Conservation (phyloP, 139 green algal species). For the Auxenochlorella pyrenoidosa region DNA sequence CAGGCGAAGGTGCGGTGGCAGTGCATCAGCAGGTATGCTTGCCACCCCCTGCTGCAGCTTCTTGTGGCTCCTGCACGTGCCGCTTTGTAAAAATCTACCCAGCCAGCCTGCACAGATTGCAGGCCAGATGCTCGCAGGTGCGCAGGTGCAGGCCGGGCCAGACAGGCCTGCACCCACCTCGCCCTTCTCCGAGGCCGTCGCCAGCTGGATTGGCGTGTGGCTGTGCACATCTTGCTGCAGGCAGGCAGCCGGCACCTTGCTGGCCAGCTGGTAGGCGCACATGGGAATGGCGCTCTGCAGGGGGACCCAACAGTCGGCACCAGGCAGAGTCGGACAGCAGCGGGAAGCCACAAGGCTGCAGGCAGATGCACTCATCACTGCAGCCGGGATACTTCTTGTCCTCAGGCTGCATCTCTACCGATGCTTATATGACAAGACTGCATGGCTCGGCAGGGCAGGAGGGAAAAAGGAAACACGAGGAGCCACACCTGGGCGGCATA, state of each 20-base stretch:
- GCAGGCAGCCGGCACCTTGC: slow-evolving; percentile 52
- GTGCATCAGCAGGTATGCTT: background rate
- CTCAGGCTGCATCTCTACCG: too few relatives aligned
- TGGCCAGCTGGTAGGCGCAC: slow-evolving; percentile 70
- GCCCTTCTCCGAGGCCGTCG: slow-evolving; percentile 55
- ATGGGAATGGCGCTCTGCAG: slow-evolving; percentile 70
- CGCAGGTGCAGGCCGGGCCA: too few relatives aligned
- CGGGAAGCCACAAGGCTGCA: background rate
- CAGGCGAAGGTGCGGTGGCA: background rate
- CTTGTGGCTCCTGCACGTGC: too few relatives aligned
- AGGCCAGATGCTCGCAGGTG: too few relatives aligned
- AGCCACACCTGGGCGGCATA: slow-evolving; percentile 46
- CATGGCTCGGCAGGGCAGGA: too few relatives aligned
- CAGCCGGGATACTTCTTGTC: too few relatives aligned
- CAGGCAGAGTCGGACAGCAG: background rate
- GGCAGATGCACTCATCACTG: too few relatives aligned
- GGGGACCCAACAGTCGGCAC: background rate
- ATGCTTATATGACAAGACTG: too few relatives aligned
- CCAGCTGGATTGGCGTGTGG: slow-evolving; percentile 67
- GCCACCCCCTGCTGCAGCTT: too few relatives aligned
- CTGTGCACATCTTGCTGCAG: slow-evolving; percentile 57
- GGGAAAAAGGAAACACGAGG: too few relatives aligned
- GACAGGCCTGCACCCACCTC: slow-evolving; percentile 36
- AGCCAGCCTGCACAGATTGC: too few relatives aligned
- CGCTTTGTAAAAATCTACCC: too few relatives aligned